Evolutionary conservation across 345 rosid species (phyloP).

Genomic region (Sapria himalayana): DNA sequence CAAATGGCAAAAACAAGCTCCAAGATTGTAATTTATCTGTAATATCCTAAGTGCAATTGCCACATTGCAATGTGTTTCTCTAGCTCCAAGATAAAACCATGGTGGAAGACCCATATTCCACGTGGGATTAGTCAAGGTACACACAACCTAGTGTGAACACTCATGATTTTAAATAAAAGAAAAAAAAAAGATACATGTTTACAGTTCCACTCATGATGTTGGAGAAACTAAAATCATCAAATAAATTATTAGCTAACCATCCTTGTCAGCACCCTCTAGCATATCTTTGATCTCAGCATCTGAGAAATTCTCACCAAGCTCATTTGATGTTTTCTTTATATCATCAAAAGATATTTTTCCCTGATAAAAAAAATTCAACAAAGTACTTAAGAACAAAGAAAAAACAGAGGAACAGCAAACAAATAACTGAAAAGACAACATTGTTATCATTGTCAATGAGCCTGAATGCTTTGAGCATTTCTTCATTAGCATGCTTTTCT

Average conservation of each 20-base stretch:
- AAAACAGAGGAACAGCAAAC: neutral
- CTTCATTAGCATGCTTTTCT: slow-evolving; percentile 83
- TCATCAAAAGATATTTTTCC: slow-evolving; percentile 57
- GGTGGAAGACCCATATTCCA: too few species aligned
- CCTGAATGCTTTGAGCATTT: slow-evolving; percentile 57
- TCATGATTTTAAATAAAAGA: too few species aligned
- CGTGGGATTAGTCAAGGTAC: too few species aligned
- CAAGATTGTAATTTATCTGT: too few species aligned
- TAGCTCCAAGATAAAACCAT: too few species aligned
- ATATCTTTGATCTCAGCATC: slow-evolving; percentile 54
- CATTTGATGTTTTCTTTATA: slow-evolving; percentile 43
- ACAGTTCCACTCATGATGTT: too few species aligned
- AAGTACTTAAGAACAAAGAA: slow-evolving; percentile 2
- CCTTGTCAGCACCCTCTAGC: slow-evolving; percentile 69
- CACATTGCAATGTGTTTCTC: too few species aligned
- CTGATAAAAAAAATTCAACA: slow-evolving; percentile 11
- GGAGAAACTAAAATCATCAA: too few species aligned
- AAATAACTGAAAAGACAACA: slow-evolving; percentile 13
- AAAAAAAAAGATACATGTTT: too few species aligned
- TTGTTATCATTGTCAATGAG: slow-evolving; percentile 77
- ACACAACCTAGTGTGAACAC: too few species aligned
- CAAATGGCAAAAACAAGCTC: too few species aligned
- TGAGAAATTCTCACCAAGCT: slow-evolving; percentile 56
- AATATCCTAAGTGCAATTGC: too few species aligned
- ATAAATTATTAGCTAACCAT: slow-evolving; percentile 50